Base-by-base conservation (phyloP, 768 basidiomycete genomes). In the Lyophyllum shimeji region DNA sequence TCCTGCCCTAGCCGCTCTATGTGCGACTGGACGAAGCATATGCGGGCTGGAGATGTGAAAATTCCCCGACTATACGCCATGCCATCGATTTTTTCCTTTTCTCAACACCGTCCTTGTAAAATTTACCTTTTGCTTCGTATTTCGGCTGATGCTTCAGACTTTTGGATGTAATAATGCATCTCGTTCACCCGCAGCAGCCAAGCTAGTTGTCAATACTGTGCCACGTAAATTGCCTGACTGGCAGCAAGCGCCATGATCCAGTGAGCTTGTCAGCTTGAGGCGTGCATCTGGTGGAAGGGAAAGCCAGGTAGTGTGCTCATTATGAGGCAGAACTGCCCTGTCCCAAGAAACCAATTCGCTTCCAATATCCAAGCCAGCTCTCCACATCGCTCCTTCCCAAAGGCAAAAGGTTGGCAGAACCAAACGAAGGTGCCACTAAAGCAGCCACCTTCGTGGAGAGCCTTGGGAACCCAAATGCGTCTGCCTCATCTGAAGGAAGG, bases 41-140 rank as follows among this genome's bases (percentile, higher is more conserved):
- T 43, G 67, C 6, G 70, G 70, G 2, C 8, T 74, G 61, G 61
- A 65, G n/a, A 64, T 65, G 57, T 69, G 54, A 66, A 25, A 29
- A 27, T n/a, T 17, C 15, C 34, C 34, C 29, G 29, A 29, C 29
- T 29, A 9, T 29, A 29, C 29, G 9, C 9, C n/a, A n/a, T n/a
- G n/a, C 29, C 29, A 5, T 29, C 29, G 29, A 29, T 4, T 37
- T 17, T 13, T 37, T 11, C 2, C 3, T 2, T 37, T 13, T 37
- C 3, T 37, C 34, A 37, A 17, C 34, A 13, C 3, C 7, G 4
- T 37, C 7, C 15, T 3, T 37, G 34, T 37, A 37, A 37, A 6
- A 29, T 29, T 29, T 29, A 29, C 29, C 29, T 9, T 29, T 4
- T 29, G n/a, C n/a, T n/a, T n/a, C n/a, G n/a, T 29, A 29, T 29